Evolutionary conservation across 1,284 basidiomycete species (phyloP), one percentile per base, ranked within the genome.

Genomic region (Neonothopanus nambi): DNA sequence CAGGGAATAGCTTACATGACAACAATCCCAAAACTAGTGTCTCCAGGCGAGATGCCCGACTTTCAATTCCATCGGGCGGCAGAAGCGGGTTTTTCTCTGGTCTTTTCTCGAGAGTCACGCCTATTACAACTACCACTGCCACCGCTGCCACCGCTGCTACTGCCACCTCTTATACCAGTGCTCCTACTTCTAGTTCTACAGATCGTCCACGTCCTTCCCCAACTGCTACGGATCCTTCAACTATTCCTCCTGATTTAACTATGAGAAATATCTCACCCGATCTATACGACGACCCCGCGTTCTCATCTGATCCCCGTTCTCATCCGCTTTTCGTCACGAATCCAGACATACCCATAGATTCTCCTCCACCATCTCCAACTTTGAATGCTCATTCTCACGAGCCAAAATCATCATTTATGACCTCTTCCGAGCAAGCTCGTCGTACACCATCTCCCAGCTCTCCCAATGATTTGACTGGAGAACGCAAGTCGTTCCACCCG

Each of bases 221-320:
- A 39, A n/a, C 51, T 38, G 12, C 37, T 41, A n/a, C 30, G 15
- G 38, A 26, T 24, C 38, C 18, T 21, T 9, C 17, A 38, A 39
- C 24, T 38, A 41, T 37, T 21, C 36, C 47, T 18, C n/a, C 41
- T 21, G 45, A 55, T 40, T 24, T 55, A n/a, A 44, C 44, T 38
- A 55, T 55, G 38, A 50, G 46, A 38, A 49, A 33, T 42, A 55
- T 68, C 58, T 47, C 67, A 17, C 57, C 62, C 61, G 57, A 51
- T 40, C 59, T 61, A 54, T 72, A 69, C 55, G 63, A 73, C 50
- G 81, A 83, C 61, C 81, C 80, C 36, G 81, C 81, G 0, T 84
- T 84, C 69, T 83, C 81, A 54, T 57, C 71, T 42, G 76, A 82
- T 67, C 81, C 81, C 15, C 68, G 68, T 53, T 59, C 69, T 3